Base-by-base conservation (phyloP, 805 yeast genomes). In the Candida mattraensis region DNA sequence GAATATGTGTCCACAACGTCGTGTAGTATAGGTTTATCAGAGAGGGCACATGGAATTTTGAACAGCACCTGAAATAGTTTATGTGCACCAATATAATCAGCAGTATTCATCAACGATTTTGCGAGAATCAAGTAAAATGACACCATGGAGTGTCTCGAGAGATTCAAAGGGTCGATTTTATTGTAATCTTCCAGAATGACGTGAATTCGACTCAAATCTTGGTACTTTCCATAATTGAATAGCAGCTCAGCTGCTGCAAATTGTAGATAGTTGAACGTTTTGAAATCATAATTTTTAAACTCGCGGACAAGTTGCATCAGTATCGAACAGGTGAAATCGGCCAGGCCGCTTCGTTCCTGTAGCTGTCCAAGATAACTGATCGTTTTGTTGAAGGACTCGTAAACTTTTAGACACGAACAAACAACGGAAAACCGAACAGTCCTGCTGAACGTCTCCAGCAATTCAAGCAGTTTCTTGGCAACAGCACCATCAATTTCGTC, bases 61-160 rank as follows among this genome's bases (percentile, higher is more conserved):
- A 54, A 45, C 18, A 53, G 35, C 3, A 46, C 39, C 25, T 42
- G 51, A 24, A 47, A 49, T 5, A 45, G 14, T 3, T 36, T 25
- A 33, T 50, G 43, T 2, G 61, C 51, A n/a, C 41, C 40, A 11
- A n/a, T 10, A 27, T 45, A 51, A 3, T 34, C n/a, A 5, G 34
- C 28, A 11, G 33, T 15, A 27, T 48, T 40, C 18, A 48, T 42
- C n/a, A 53, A 33, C 1, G 60, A 39, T 16, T 37, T 42, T 11
- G 47, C 43, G 5, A 54, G 7, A 2, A 35, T 21, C 18, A 41
- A 45, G 31, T 48, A 54, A 26, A 53, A 51, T 1, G 21, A 16
- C 5, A 47, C 40, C 4, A 58, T 16, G 15, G 37, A 27, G 7
- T 22, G 13, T 19, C 33, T 40, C 4, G 30, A 25, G 8, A 53